Evolutionary conservation across 2,329 filamentous ascomycete genomes (phyloP).

Genomic region (Herpotrichia juniperi): DNA sequence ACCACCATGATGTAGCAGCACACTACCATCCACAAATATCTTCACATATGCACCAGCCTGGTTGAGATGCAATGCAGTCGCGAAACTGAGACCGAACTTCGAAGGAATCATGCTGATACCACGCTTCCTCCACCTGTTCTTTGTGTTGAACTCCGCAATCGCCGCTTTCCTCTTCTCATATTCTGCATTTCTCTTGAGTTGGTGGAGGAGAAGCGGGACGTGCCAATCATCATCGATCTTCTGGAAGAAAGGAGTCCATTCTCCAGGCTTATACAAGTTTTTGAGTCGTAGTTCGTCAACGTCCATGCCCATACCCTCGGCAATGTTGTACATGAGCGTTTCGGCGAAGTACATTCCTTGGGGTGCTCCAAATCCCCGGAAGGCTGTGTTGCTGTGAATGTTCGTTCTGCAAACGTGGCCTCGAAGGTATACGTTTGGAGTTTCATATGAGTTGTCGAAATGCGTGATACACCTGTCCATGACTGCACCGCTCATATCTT

Average conservation of each 20-base stretch:
- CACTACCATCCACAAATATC: slow-evolving; percentile 92
- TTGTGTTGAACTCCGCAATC: slow-evolving; percentile 77
- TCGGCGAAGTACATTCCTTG: slow-evolving; percentile 95
- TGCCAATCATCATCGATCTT: slow-evolving; percentile 82
- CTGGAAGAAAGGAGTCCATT: slow-evolving; percentile 90
- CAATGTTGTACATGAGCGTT: slow-evolving; percentile 84
- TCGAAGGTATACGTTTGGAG: slow-evolving; percentile 83
- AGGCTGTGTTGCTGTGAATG: slow-evolving; percentile 94
- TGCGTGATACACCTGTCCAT: slow-evolving; percentile 85
- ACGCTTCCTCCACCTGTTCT: slow-evolving; percentile 91
- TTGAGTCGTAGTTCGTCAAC: slow-evolving; percentile 79
- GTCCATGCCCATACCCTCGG: slow-evolving; percentile 84
- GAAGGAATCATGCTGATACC: slow-evolving; percentile 86
- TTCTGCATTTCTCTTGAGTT: slow-evolving; percentile 75
- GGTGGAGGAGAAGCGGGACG: slow-evolving; percentile 88
- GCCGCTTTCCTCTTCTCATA: slow-evolving; percentile 73
- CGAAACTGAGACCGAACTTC: slow-evolving; percentile 94
- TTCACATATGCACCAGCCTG: slow-evolving; percentile 92
- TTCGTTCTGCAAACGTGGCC: slow-evolving; percentile 91
- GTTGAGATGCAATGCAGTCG: slow-evolving; percentile 88
- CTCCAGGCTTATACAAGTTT: slow-evolving; percentile 81
- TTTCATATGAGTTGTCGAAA: slow-evolving; percentile 84
- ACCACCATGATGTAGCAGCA: slow-evolving; percentile 90
- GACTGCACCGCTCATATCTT: slow-evolving; percentile 74
- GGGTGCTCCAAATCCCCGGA: slow-evolving; percentile 92